phyloP scores from a whole-genome alignment of 306 rosid species.

The Morella rubra region DNA sequence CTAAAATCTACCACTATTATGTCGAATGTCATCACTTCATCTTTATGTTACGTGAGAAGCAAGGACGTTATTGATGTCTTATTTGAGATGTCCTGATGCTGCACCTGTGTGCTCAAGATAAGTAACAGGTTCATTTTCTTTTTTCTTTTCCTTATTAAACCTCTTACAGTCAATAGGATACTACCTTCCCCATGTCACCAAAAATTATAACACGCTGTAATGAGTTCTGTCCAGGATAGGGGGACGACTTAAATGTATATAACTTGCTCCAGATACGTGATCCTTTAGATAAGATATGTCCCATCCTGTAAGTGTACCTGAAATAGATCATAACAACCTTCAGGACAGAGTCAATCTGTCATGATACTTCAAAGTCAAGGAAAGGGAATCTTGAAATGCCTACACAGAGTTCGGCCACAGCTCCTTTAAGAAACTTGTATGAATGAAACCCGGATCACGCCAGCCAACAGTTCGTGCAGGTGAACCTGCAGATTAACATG shows the following conservation, averaged over 20 bases:
- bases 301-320: conserved; percentile 65
- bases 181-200: conserved; percentile 98
- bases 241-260: conserved; percentile 82
- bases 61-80: no score
- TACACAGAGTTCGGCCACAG: conserved; percentile 82
- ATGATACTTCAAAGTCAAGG: not conserved
- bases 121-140: no score
- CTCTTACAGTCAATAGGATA: not conserved
- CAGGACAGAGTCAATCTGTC: not conserved
- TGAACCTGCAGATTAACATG: conserved; percentile 50
- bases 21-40: no score
- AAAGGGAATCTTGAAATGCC: conserved; percentile 19
- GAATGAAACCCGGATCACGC: conserved; percentile 95
- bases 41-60: no score
- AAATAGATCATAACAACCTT: conserved; percentile 13
- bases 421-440: conserved; percentile 73
- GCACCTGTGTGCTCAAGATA: no score
- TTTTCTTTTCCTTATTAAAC: no score
- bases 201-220: conserved; percentile 75
- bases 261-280: conserved; percentile 54
- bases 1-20: no score
- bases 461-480: conserved; percentile 91
- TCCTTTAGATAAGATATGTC: conserved; percentile 48
- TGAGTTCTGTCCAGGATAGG: conserved; percentile 85
- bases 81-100: no score